Evolutionary conservation across 2,329 filamentous ascomycete genomes (phyloP), one percentile per base, ranked within the genome.

Genomic region (Karstenula rhodostoma): DNA sequence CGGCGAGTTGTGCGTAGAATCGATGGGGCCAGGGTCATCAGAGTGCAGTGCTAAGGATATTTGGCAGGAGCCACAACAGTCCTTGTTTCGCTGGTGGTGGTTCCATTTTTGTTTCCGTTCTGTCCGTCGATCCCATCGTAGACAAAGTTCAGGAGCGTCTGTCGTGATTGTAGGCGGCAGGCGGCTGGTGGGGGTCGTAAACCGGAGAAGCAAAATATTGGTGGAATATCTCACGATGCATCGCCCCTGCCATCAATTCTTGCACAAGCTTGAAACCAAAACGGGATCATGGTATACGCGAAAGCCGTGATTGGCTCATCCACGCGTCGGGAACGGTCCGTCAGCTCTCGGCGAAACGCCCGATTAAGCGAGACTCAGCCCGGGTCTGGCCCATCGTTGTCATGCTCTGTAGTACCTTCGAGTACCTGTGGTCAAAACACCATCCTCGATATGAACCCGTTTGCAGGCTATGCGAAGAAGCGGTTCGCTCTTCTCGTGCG

Each of bases 201-300:
- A 27, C 53, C 22, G 23, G 37, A 29, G 46, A 37, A 49, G 40
- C 57, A 32, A 42, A 22, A 19, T 33, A 63, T 61, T 63, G 61
- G 61, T 59, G 61, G 61, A 63, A 63, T 10, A 48, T 61, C 37
- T 47, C 17, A 6, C 15, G 33, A 52, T 48, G 56, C 61, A 63
- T 61, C 57, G 43, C 53, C 56, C 53, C 35, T 59, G 44, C 53
- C 27, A 59, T 63, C 37, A 61, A 61, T 51, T 51, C 23, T 40
- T 58, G 58, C 44, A 55, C 58, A 59, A 40, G 29, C 53, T 59
- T 49, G 56, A 57, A 60, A 49, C 32, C 29, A 52, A 22, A 10
- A 49, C 32, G 49, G 27, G 19, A 52, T 8, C 48, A 50, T 50
- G 35, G 23, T 23, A 57, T 57, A 48, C 48, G 46, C 49, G 43